These are phyloP conservation scores for Carex pumila DNA, from an alignment of 176 grass and related monocot species.

Conservation along the genomic window DNA sequence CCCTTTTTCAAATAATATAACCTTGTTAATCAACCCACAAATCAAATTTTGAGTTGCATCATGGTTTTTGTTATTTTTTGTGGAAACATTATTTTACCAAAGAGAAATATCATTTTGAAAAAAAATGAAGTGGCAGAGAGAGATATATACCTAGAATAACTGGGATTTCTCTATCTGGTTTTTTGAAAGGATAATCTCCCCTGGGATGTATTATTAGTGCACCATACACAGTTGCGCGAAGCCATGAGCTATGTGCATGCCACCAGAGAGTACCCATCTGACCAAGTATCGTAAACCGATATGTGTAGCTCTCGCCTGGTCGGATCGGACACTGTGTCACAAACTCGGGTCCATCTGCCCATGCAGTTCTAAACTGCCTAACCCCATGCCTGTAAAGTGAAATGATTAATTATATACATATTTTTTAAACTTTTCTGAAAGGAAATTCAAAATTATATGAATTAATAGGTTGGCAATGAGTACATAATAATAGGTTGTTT, in stretches of 20 bases:
- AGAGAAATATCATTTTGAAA: neutral
- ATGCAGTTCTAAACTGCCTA: conserved; percentile 72
- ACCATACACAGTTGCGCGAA: conserved; percentile 82
- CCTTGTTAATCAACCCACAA: neutral
- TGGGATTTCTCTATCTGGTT: conserved; percentile 40
- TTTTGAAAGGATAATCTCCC: conserved; percentile 49
- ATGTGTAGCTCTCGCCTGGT: conserved; percentile 59
- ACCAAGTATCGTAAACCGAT: conserved; percentile 61
- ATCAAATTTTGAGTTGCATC: neutral
- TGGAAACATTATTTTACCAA: neutral
- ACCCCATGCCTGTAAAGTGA: conserved; percentile 53
- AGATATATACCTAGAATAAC: conserved; percentile 57
- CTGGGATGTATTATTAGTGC: conserved; percentile 61
- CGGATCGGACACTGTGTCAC: conserved; percentile 93
- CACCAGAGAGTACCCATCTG: conserved; percentile 95
- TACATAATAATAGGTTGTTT: neutral
- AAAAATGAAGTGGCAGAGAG: neutral
- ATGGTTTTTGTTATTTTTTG: conserved; percentile 1
- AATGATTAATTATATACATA: neutral
- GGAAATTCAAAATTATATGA: too few species aligned
- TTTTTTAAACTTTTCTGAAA: neutral
- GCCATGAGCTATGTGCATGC: conserved; percentile 92
- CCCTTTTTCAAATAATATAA: neutral
- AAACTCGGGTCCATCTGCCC: conserved; percentile 85
- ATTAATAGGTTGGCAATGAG: neutral